phyloP scores from a whole-genome alignment of 2,329 filamentous ascomycete genomes.

The Hypoxylon sp. region DNA sequence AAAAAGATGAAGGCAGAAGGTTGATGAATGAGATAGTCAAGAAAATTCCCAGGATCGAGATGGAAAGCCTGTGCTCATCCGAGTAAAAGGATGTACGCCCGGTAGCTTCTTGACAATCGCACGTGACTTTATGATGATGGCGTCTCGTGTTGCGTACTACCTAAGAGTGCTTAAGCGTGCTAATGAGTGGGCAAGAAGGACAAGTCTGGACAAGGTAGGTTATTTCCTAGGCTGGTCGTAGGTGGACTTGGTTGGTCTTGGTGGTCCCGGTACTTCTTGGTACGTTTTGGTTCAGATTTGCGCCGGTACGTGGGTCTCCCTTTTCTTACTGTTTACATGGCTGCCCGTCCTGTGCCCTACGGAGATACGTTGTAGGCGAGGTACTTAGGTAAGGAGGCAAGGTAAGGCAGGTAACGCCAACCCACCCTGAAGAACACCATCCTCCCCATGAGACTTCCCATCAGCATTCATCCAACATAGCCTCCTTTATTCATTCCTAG shows the following conservation, averaged over 20 bases:
- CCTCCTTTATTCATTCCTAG: constrained; percentile 22
- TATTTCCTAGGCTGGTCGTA: constrained; percentile 13
- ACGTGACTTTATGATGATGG: constrained; percentile 44
- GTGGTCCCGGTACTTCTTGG: constrained; percentile 20
- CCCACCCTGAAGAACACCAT: constrained; percentile 35
- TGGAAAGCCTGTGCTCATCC: constrained; percentile 47
- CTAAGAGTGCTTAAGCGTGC: background rate
- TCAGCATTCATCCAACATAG: constrained; percentile 22
- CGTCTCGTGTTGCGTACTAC: constrained; percentile 33
- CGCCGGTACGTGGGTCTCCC: constrained; percentile 43
- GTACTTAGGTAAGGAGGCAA: constrained; percentile 39
- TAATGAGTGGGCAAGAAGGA: constrained; percentile 7
- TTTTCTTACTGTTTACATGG: constrained; percentile 40
- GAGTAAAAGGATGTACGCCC: constrained; percentile 36
- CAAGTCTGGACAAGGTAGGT: constrained; percentile 6
- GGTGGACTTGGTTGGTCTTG: constrained; percentile 11
- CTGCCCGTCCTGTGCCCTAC: constrained; percentile 26
- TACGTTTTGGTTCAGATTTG: constrained; percentile 34
- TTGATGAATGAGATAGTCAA: constrained; percentile 42
- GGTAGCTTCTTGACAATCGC: constrained; percentile 36
- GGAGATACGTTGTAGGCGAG: constrained; percentile 31
- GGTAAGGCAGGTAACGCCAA: constrained; percentile 48
- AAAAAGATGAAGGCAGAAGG: constrained; percentile 39
- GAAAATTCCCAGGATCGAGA: constrained; percentile 46
- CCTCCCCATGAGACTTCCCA: constrained; percentile 4